Conservation (phyloP, 805 yeast species). For the Candida yuanshanica region DNA sequence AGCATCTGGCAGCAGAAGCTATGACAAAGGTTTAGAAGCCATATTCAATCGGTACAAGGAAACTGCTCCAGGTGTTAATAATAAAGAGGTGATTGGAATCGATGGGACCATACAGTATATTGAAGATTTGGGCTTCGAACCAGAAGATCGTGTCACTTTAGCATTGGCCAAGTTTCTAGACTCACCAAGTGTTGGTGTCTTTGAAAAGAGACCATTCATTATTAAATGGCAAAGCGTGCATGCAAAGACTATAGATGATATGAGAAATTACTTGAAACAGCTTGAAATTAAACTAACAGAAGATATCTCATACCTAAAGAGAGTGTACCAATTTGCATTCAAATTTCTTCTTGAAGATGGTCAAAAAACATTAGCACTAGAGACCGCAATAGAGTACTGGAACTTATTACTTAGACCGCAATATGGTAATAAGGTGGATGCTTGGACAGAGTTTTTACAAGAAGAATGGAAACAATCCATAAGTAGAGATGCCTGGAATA, state of each 20-base stretch:
- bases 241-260: slow-evolving; percentile 33
- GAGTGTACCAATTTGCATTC: slow-evolving; percentile 69
- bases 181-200: slow-evolving; percentile 62
- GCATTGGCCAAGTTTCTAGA: slow-evolving; percentile 65
- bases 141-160: slow-evolving; percentile 70
- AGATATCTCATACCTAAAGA: slow-evolving; percentile 41
- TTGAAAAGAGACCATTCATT: slow-evolving; percentile 44
- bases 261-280: slow-evolving; percentile 37
- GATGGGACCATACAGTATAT: slow-evolving; percentile 75
- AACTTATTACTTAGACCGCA: slow-evolving; percentile 43
- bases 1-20: slow-evolving; percentile 11
- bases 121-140: slow-evolving; percentile 58
- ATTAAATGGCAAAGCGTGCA: slow-evolving; percentile 45
- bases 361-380: slow-evolving; percentile 48
- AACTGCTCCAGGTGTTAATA: not conserved
- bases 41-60: slow-evolving; percentile 23
- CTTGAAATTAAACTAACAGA: slow-evolving; percentile 29
- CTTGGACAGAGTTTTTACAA: slow-evolving; percentile 56
- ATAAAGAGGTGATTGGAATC: slow-evolving; percentile 45
- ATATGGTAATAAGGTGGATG: slow-evolving; percentile 31
- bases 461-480: slow-evolving; percentile 41
- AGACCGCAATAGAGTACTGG: slow-evolving; percentile 77
- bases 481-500: slow-evolving; percentile 77
- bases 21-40: slow-evolving; percentile 9
- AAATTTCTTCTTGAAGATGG: slow-evolving; percentile 56